Percentiles rank a stretch among this genome's conserved stretches.
Evolutionary conservation across 352 stramenopile species (phyloP).

Genomic region (Phytopythium montanum): DNA sequence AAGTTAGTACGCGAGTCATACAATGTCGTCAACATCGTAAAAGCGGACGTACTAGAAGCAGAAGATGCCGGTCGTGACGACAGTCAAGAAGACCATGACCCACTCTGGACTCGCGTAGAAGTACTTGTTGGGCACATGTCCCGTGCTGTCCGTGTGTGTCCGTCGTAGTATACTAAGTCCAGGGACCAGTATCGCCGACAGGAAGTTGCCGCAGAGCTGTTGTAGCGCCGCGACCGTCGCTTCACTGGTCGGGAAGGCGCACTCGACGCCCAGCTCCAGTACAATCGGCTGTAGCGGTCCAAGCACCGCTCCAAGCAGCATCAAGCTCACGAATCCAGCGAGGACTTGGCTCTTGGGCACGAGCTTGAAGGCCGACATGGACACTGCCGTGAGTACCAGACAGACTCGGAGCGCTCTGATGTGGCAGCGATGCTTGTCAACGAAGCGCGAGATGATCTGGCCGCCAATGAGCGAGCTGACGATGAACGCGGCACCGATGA

Average conservation of each 20-base stretch:
- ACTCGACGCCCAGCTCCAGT: constrained; percentile 70
- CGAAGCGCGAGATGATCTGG: constrained; percentile 64
- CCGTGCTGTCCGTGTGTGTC: constrained; percentile 24
- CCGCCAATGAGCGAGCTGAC: constrained; percentile 61
- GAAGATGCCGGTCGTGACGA: constrained; percentile 42
- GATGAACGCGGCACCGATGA: constrained; percentile 70
- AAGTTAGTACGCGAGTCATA: no score
- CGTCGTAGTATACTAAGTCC: constrained; percentile 39
- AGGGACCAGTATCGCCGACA: constrained; percentile 61
- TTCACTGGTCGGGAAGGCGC: constrained; percentile 68
- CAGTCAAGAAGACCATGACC: constrained; percentile 41
- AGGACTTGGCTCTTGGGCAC: constrained; percentile 29
- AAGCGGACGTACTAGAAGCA: constrained; percentile 61
- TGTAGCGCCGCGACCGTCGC: constrained; percentile 70
- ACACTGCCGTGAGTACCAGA: constrained; percentile 39
- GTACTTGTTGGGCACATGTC: constrained; percentile 25
- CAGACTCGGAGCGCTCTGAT: constrained; percentile 53
- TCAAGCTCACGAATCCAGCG: constrained; percentile 36
- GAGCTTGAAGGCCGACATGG: constrained; percentile 42
- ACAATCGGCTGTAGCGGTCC: constrained; percentile 67
- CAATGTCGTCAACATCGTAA: no score
- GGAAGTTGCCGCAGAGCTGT: constrained; percentile 74
- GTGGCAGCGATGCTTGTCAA: constrained; percentile 60
- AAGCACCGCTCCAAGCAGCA: constrained; percentile 51
- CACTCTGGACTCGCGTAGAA: constrained; percentile 54